Conservation (phyloP, 2,329 filamentous ascomycete genomes). For the Paraphaeosphaeria minitans region DNA sequence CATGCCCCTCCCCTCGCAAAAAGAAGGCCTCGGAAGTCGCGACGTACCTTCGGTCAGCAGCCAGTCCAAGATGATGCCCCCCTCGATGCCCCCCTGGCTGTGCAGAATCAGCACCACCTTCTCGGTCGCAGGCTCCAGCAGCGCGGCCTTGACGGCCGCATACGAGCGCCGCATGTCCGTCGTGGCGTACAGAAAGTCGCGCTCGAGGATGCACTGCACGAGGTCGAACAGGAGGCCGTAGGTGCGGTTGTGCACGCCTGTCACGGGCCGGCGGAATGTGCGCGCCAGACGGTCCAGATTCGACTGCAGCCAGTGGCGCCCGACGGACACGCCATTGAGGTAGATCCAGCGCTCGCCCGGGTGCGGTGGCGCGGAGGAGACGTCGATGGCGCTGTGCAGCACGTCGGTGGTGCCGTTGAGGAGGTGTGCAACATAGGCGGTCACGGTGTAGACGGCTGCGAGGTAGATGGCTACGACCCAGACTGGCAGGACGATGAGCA, state of each 20-base stretch:
- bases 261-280: constrained; percentile 72
- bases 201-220: constrained; percentile 76
- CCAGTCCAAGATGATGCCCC: constrained; percentile 75
- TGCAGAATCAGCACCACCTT: constrained; percentile 78
- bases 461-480: constrained; percentile 43
- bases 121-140: constrained; percentile 65
- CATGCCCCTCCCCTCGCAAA: background rate
- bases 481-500: constrained; percentile 53
- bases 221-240: constrained; percentile 75
- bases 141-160: constrained; percentile 66
- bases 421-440: constrained; percentile 35
- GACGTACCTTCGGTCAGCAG: constrained; percentile 72
- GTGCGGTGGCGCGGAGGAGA: constrained; percentile 44
- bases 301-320: constrained; percentile 52
- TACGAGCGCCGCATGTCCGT: constrained; percentile 62
- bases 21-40: constrained; percentile 53
- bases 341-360: constrained; percentile 78
- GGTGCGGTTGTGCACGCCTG: constrained; percentile 77
- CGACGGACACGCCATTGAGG: constrained; percentile 71
- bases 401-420: constrained; percentile 41
- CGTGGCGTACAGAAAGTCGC: constrained; percentile 75
- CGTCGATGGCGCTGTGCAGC: constrained; percentile 62
- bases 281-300: constrained; percentile 73
- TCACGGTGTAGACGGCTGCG: constrained; percentile 32
- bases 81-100: constrained; percentile 78